Conservation (phyloP, 805 yeast species). For the Saturnispora gosingensis region DNA sequence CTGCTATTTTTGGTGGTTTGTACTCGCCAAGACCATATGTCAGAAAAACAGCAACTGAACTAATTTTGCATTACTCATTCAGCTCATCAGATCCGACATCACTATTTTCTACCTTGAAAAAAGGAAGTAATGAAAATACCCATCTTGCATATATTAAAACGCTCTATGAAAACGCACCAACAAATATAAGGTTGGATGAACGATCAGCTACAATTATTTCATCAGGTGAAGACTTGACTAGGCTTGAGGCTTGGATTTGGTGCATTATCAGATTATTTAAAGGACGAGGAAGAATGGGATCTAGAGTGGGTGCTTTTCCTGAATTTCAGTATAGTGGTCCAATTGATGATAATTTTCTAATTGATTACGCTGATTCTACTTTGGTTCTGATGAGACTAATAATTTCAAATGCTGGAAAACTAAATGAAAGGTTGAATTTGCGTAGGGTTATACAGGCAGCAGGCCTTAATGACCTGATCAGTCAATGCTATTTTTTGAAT, state of each 20-base stretch:
- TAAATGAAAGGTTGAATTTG: conserved; percentile 37
- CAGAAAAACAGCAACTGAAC: conserved; percentile 72
- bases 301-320: conserved; percentile 85
- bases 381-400: conserved; percentile 42
- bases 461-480: conserved; percentile 31
- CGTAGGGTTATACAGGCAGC: conserved; percentile 37
- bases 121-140: conserved; percentile 27
- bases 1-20: conserved; percentile 69
- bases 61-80: conserved; percentile 48
- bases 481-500: conserved; percentile 31
- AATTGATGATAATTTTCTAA: conserved; percentile 50
- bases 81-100: conserved; percentile 18
- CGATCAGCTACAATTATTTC: conserved; percentile 21
- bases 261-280: conserved; percentile 22
- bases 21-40: conserved; percentile 74
- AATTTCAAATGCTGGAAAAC: conserved; percentile 29
- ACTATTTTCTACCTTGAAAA: conserved; percentile 19
- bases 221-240: conserved; percentile 19
- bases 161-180: conserved; percentile 16
- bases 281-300: conserved; percentile 85
- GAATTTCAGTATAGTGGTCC: conserved; percentile 54
- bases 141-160: conserved; percentile 25
- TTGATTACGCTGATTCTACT: conserved; percentile 44
- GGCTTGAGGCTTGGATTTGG: conserved; percentile 30
- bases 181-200: conserved; percentile 19